Base-by-base conservation (phyloP, 768 basidiomycete genomes). In the Lentinula boryana region DNA sequence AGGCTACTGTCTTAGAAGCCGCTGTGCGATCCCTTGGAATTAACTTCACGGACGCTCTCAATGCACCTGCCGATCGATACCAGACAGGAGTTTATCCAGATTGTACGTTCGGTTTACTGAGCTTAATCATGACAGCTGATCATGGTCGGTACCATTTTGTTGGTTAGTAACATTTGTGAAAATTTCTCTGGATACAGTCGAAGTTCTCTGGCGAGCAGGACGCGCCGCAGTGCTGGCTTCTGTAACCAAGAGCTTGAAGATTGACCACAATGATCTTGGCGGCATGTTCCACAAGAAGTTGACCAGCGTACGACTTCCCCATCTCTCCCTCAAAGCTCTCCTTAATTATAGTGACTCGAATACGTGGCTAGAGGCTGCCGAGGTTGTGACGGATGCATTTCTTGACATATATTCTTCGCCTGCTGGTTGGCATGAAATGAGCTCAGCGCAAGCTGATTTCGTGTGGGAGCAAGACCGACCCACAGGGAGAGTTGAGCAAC, bases 101-200 rank as follows among this genome's bases (percentile, higher is more conserved):
- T 73, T 81, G 94, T 92, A 65, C 66, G 84, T 69, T 10, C 44
- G 35, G 15, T 60, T 23, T 33, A 54, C n/a, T 53, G 36, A 49
- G 12, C 58, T 9, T 32, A 27, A 5, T 40, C 10, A 35, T 52
- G n/a, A 32, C 5, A 23, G 53, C 51, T 16, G 48, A 57, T 56
- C 60, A 50, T 57, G 27, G 27, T 53, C 18, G 13, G 36, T 38
- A 7, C 13, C 9, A 38, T 56, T 50, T 18, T 36, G 32, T 60
- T 44, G 12, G 46, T 21, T 58, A 96, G 95, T 93, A 36, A 97
- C 95, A 0, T 93, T 96, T 67, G 71, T 94, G 66, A 93, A 90
- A 62, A 68, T 95, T 21, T 73, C 80, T 0, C 35, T 93, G 33
- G 78, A 76, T 44, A 68, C 77, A 2, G 54, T 89, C 21, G 83